phyloP scores from a whole-genome alignment of 2,329 filamentous ascomycete species.

The Knufia petricola region DNA sequence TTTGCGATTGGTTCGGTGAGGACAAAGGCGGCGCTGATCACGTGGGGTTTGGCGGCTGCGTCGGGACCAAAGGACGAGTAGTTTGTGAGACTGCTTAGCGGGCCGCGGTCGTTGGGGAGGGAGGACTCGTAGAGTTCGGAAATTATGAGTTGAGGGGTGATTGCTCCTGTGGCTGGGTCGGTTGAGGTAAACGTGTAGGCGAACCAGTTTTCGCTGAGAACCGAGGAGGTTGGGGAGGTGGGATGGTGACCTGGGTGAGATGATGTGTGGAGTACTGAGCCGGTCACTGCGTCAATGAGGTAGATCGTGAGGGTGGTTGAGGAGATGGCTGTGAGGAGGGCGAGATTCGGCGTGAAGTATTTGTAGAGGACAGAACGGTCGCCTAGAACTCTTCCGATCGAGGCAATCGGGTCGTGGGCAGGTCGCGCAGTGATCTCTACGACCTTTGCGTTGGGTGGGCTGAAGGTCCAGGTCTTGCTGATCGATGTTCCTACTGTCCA shows the following conservation, averaged over 20 bases:
- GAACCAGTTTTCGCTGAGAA: constrained; percentile 91
- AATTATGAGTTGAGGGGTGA: constrained; percentile 77
- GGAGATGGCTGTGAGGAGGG: constrained; percentile 62
- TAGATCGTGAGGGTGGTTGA: constrained; percentile 60
- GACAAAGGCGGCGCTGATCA: constrained; percentile 70
- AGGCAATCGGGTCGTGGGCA: constrained; percentile 76
- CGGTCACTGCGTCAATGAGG: constrained; percentile 77
- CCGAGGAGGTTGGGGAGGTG: constrained; percentile 62
- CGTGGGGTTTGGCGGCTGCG: constrained; percentile 56
- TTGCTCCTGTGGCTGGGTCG: constrained; percentile 43
- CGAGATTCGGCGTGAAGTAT: constrained; percentile 80
- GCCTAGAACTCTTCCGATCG: constrained; percentile 86
- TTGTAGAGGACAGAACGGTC: constrained; percentile 95
- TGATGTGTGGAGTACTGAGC: constrained; percentile 63
- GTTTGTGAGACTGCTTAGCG: constrained; percentile 55
- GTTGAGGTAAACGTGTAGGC: constrained; percentile 61
- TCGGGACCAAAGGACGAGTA: constrained; percentile 68
- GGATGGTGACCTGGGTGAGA: constrained; percentile 66
- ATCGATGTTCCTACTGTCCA: constrained; percentile 33
- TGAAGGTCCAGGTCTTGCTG: constrained; percentile 61
- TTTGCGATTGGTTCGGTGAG: constrained; percentile 68
- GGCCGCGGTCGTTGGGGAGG: constrained; percentile 72
- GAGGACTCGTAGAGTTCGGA: constrained; percentile 86
- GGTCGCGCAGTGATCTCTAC: constrained; percentile 58
- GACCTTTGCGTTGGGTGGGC: constrained; percentile 58